These are phyloP conservation scores for Tuber microsphaerosporum DNA, from an alignment of 495 filamentous ascomycete genomes.

Conservation along the genomic window DNA sequence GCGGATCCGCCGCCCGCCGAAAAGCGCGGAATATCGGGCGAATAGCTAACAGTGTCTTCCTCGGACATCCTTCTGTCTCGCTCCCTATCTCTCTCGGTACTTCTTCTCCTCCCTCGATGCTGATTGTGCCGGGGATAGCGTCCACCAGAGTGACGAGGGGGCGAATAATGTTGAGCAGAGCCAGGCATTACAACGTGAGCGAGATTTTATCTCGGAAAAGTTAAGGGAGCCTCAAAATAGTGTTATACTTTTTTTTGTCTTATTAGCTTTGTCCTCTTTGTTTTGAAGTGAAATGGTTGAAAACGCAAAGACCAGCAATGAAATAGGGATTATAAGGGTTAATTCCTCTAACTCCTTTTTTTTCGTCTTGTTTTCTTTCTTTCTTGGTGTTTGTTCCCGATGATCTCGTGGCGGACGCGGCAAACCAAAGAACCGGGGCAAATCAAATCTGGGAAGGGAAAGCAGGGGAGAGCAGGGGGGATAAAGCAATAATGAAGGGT, in stretches of 20 bases:
- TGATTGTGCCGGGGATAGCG: conserved; percentile 2
- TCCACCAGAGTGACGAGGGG: not conserved
- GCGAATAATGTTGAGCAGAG: conserved; percentile 1
- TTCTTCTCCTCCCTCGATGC: conserved; percentile 2
- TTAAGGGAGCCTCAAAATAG: not conserved
- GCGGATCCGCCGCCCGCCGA: not conserved
- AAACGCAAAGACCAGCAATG: not conserved
- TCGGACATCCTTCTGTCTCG: conserved; percentile 1
- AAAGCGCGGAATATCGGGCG: conserved; percentile 4
- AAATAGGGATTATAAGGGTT: not conserved
- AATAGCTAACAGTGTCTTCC: conserved; percentile 4
- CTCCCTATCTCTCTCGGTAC: not conserved
- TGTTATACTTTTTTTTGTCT: conserved; percentile 2
- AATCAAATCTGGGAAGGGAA: not conserved
- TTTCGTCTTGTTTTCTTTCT: not conserved
- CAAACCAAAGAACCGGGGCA: not conserved
- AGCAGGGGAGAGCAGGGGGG: not conserved
- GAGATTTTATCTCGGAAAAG: conserved; percentile 1
- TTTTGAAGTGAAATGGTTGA: not conserved
- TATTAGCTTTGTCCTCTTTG: conserved; percentile 5
- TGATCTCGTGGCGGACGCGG: not conserved
- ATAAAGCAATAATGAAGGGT: conserved; percentile 3
- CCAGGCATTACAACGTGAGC: not conserved
- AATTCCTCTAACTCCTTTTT: not conserved
- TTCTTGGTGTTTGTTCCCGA: conserved; percentile 1